These are phyloP conservation scores for Phytophthora ramorum DNA, from an alignment of 352 stramenopile genomes.

Conservation along the genomic window DNA sequence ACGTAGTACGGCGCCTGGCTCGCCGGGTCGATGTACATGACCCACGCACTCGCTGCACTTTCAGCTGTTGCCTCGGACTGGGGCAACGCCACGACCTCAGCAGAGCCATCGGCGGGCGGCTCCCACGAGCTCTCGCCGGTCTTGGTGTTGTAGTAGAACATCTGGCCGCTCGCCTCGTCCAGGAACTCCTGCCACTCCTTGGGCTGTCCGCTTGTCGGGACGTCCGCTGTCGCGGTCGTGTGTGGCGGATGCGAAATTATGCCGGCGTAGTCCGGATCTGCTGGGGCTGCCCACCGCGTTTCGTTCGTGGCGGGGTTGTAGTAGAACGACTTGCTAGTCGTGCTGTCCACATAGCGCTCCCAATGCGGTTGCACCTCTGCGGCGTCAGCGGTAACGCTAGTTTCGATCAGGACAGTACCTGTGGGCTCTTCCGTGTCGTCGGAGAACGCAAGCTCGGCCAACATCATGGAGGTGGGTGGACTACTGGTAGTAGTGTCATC, in stretches of 20 bases:
- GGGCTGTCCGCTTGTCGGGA: constrained; percentile 4
- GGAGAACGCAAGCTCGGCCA: constrained; percentile 12
- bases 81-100: constrained; percentile 11
- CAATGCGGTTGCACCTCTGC: constrained; percentile 28
- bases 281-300: constrained; percentile 52
- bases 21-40: constrained; percentile 55
- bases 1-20: constrained; percentile 60
- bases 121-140: constrained; percentile 74
- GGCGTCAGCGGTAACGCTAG: background rate
- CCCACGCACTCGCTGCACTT: constrained; percentile 35
- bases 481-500: background rate
- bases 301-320: constrained; percentile 46
- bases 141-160: constrained; percentile 76
- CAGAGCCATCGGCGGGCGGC: constrained; percentile 14
- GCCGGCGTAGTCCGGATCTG: constrained; percentile 15
- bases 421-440: background rate
- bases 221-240: constrained; percentile 7
- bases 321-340: constrained; percentile 64
- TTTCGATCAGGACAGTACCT: background rate
- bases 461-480: constrained; percentile 3
- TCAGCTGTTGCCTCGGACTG: constrained; percentile 16
- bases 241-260: constrained; percentile 14
- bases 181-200: constrained; percentile 66
- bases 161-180: constrained; percentile 56
- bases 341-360: constrained; percentile 62